Base-by-base conservation (phyloP, 2,329 filamentous ascomycete species). In the Thermoascus crustaceus region DNA sequence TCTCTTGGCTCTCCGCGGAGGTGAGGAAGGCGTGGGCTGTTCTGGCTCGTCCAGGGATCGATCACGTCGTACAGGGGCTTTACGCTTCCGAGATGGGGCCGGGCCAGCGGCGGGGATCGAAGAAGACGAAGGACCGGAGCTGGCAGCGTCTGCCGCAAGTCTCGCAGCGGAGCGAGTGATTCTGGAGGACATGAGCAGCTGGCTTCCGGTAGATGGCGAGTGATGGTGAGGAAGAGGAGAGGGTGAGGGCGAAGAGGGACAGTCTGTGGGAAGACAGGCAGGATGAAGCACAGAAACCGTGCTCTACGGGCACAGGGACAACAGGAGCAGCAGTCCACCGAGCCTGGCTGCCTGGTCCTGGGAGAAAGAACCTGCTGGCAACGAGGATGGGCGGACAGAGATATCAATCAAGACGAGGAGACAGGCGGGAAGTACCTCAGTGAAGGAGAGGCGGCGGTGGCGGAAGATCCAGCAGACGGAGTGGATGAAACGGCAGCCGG, bases 81-180 rank as follows among this genome's bases (percentile, higher is more conserved):
- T 94, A 58, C 88, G 81, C 70, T 94, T 94, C 57, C 80, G 76
- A 44, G 75, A 51, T 68, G 61, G 44, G 63, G 65, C 45, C 67
- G 60, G 49, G 53, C 64, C 55, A 59, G 64, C 52, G 62, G 64
- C 54, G 60, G 53, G 43, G 48, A 49, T 49, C 55, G 49, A 44
- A 57, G 60, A 42, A 61, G n/a, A n/a, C n/a, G 55, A 43, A 54
- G 54, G 44, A 57, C 50, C 45, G 58, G 55, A 41, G 64, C 47
- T 53, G 51, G 63, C 53, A 51, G 67, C 55, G 49, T 72, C 73
- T 66, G 85, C 82, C 70, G 85, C 85, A 76, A 85, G 80, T 73
- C 87, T 87, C 71, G 88, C 83, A 65, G 88, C 82, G 57, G 88
- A 91, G 72, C 89, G 86, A 73, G 89, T 95, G 57, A 91, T 80